Evolutionary conservation across 2,329 filamentous ascomycete species (phyloP).

Genomic region (Didymella lethalis): DNA sequence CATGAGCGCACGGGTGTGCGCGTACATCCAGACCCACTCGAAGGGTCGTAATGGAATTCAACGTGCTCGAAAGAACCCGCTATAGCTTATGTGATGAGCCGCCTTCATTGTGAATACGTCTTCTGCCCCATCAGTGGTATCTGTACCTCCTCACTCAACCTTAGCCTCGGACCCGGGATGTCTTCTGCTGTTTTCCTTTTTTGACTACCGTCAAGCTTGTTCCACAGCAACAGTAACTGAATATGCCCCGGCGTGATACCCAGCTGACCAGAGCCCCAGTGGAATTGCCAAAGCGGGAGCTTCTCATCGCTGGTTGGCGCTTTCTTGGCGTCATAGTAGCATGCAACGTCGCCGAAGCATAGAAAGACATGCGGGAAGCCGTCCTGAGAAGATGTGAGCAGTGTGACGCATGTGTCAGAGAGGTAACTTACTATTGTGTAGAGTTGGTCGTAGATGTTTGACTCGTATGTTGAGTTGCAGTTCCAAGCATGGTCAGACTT

Average conservation of each 20-base stretch:
- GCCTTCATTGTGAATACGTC: constrained; percentile 1
- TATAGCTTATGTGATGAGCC: background rate
- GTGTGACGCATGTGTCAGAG: background rate
- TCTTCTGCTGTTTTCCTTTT: constrained; percentile 25
- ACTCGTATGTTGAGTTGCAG: constrained; percentile 29
- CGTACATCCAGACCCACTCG: background rate
- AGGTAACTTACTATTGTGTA: constrained; percentile 40
- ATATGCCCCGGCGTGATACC: constrained; percentile 48
- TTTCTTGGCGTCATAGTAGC: constrained; percentile 46
- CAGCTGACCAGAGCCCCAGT: constrained; percentile 44
- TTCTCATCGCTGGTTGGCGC: constrained; percentile 28
- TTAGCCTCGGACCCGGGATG: constrained; percentile 32
- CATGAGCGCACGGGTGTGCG: background rate
- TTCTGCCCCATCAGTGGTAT: constrained; percentile 31
- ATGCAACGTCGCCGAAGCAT: constrained; percentile 45
- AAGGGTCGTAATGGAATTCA: background rate
- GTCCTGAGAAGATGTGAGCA: constrained; percentile 22
- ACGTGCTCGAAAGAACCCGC: background rate
- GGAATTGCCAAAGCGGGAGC: constrained; percentile 41
- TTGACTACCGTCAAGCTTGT: constrained; percentile 34
- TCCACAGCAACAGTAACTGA: constrained; percentile 42
- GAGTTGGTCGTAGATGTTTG: constrained; percentile 38
- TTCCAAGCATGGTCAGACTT: constrained; percentile 38
- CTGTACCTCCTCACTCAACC: constrained; percentile 30
- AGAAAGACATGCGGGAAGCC: constrained; percentile 45